A percentile compares a stretch with the other conserved stretches of the same genome.
Conservation (phyloP, 306 rosid species). For the Sicyos baderoa region DNA sequence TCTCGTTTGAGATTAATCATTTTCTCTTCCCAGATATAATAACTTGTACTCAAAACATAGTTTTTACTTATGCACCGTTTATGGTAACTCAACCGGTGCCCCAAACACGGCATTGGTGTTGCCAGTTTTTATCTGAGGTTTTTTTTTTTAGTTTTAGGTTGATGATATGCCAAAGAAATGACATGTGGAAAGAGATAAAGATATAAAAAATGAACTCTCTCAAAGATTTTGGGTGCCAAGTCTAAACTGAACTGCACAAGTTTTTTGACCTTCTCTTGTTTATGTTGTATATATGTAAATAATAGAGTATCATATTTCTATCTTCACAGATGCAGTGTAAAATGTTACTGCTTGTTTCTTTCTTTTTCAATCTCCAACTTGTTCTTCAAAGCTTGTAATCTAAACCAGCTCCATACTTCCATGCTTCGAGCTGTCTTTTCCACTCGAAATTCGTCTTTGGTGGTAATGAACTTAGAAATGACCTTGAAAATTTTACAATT, state of each 20-base stretch:
- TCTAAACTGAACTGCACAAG: conserved; percentile 27
- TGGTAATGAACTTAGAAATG: conserved; percentile 42
- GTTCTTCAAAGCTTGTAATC: too few species aligned
- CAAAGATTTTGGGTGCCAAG: conserved; percentile 48
- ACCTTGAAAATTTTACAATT: conserved; percentile 36
- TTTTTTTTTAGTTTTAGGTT: too few species aligned
- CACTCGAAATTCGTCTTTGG: conserved; percentile 52
- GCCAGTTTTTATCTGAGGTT: too few species aligned
- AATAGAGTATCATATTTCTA: background rate
- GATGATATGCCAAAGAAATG: too few species aligned
- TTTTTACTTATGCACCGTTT: too few species aligned
- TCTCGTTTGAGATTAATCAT: too few species aligned
- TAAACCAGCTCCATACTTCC: conserved; percentile 92
- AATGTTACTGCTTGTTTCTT: background rate
- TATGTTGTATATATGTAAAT: conserved; percentile 8
- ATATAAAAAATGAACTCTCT: conserved; percentile 51
- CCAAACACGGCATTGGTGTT: too few species aligned
- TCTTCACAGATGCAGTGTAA: background rate
- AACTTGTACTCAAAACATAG: too few species aligned
- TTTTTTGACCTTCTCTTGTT: background rate
- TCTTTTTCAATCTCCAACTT: too few species aligned
- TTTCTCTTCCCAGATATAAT: too few species aligned
- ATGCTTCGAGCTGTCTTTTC: conserved; percentile 75
- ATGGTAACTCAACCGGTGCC: too few species aligned
- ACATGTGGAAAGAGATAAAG: too few species aligned